phyloP scores from a whole-genome alignment of 2,329 filamentous ascomycete genomes.

The Coniochaeta hoffmannii region DNA sequence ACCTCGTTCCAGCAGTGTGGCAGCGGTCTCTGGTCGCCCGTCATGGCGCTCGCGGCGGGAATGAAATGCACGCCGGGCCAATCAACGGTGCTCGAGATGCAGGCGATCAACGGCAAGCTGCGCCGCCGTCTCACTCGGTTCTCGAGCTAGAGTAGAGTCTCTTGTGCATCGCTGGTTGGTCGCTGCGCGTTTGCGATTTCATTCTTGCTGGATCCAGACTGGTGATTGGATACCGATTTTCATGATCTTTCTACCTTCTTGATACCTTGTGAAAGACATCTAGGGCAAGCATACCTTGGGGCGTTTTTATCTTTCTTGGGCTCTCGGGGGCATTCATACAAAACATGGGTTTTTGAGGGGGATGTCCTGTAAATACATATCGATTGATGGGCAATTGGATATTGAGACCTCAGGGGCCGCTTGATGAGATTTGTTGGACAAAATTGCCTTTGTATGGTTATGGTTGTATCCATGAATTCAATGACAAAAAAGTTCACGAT shows the following conservation, averaged over 20 bases:
- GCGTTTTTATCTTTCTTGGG: background rate
- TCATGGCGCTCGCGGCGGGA: constrained; percentile 34
- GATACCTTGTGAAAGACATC: constrained; percentile 1
- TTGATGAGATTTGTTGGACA: background rate
- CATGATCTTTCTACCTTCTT: background rate
- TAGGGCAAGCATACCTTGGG: constrained; percentile 3
- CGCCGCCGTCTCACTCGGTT: constrained; percentile 14
- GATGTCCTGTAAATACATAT: constrained; percentile 1
- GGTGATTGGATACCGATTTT: background rate
- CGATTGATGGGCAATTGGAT: background rate
- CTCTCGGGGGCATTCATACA: too few relatives aligned
- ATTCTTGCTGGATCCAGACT: background rate
- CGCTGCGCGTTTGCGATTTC: background rate
- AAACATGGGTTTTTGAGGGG: background rate
- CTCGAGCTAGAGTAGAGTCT: constrained; percentile 14
- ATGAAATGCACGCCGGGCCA: constrained; percentile 35
- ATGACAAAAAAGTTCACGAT: background rate
- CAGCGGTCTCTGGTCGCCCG: constrained; percentile 35
- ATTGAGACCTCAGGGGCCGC: too few relatives aligned
- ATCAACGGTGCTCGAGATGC: constrained; percentile 15
- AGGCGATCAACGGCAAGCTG: constrained; percentile 14
- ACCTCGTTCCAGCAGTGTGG: constrained; percentile 45
- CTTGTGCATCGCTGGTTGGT: too few relatives aligned
- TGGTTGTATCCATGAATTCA: background rate
- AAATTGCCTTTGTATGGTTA: background rate